These are phyloP conservation scores for Aspergillus flavus DNA, from an alignment of 2,329 filamentous ascomycete genomes.

Conservation along the genomic window DNA sequence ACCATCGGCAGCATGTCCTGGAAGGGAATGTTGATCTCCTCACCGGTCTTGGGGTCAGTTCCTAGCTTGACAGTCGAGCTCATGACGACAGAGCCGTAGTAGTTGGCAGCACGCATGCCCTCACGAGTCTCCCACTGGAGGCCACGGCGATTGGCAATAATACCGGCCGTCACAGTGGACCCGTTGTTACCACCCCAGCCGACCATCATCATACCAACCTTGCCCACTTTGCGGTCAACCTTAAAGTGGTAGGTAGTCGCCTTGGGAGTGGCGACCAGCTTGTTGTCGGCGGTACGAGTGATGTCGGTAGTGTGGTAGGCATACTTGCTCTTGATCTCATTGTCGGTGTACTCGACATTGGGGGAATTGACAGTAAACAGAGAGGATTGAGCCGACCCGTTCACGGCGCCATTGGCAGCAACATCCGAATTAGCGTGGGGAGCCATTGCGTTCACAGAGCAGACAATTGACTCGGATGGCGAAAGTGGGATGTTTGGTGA, in stretches of 20 bases:
- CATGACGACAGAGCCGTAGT: constrained; percentile 98
- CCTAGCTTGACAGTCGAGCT: constrained; percentile 96
- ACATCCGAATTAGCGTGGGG: constrained; percentile 77
- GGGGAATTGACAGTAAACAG: constrained; percentile 88
- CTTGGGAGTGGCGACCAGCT: constrained; percentile 80
- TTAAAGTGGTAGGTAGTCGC: constrained; percentile 97
- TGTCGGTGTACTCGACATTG: constrained; percentile 87
- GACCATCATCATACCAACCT: constrained; percentile 95
- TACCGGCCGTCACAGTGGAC: constrained; percentile 93
- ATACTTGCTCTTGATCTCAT: constrained; percentile 90
- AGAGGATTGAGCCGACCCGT: constrained; percentile 52
- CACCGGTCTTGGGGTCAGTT: constrained; percentile 76
- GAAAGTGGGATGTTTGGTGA: constrained; percentile 48
- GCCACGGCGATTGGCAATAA: constrained; percentile 88
- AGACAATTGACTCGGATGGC: constrained; percentile 49
- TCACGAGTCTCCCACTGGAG: constrained; percentile 94
- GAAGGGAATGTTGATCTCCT: constrained; percentile 96
- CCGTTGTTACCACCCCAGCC: constrained; percentile 99
- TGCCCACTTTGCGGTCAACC: constrained; percentile 89
- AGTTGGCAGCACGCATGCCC: constrained; percentile 82
- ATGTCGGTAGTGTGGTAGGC: constrained; percentile 93
- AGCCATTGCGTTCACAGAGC: constrained; percentile 68
- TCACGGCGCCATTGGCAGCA: constrained; percentile 55
- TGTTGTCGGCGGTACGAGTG: constrained; percentile 69
- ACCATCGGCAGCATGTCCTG: constrained; percentile 93